These are phyloP conservation scores for Nakaseomyces delphensis DNA, from an alignment of 1,139 yeast genomes.

Conservation along the genomic window DNA sequence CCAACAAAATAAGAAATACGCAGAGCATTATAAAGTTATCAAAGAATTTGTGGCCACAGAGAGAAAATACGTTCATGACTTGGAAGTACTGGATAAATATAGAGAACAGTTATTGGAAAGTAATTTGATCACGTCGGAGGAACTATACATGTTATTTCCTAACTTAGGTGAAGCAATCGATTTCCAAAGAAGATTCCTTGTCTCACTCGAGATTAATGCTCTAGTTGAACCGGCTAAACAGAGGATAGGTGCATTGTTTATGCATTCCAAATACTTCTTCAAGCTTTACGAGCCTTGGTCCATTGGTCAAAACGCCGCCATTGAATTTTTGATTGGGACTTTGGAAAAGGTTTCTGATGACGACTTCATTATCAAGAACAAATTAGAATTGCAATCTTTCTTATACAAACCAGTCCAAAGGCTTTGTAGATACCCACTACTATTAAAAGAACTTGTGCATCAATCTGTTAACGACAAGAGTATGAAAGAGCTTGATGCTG, in stretches of 20 bases:
- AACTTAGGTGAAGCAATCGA: constrained; percentile 76
- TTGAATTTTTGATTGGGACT: constrained; percentile 61
- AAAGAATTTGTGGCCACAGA: constrained; percentile 83
- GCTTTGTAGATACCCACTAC: constrained; percentile 82
- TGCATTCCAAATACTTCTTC: constrained; percentile 76
- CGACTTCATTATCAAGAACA: constrained; percentile 59
- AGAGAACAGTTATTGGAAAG: constrained; percentile 57
- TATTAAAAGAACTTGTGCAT: constrained; percentile 68
- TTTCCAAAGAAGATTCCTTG: constrained; percentile 81
- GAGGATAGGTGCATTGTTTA: constrained; percentile 79
- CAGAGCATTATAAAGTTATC: constrained; percentile 48
- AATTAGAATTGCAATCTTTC: constrained; percentile 82
- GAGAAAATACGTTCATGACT: constrained; percentile 83
- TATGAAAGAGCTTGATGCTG: constrained; percentile 60
- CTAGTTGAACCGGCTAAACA: constrained; percentile 67
- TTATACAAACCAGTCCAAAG: constrained; percentile 92
- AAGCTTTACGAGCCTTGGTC: constrained; percentile 89
- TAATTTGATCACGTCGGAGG: constrained; percentile 69
- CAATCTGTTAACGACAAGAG: constrained; percentile 45
- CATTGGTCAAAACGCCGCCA: constrained; percentile 75
- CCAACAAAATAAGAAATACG: constrained; percentile 9
- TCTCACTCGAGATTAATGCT: constrained; percentile 84
- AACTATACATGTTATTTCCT: constrained; percentile 78
- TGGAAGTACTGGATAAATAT: constrained; percentile 64
- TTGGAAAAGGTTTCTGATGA: constrained; percentile 25